Base-by-base conservation (phyloP, 2,329 filamentous ascomycete genomes). In the Penicillium sp. region DNA sequence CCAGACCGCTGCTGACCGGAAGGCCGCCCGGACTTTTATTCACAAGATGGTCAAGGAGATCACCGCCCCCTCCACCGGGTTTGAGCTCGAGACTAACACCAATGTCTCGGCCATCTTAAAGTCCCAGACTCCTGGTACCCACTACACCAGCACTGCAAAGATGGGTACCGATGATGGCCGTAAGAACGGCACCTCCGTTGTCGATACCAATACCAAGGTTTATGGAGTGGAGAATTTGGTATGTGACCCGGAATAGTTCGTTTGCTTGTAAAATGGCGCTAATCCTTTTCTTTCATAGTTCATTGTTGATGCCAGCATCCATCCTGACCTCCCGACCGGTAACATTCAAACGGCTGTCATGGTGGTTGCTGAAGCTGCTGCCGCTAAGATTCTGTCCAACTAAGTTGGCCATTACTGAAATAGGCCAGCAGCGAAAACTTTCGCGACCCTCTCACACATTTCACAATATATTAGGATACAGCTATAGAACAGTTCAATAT, bases 291-390 rank as follows among this genome's bases (percentile, higher is more conserved):
- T 31, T 31, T n/a, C 9, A 5, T 22, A 58, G 60, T 67, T 52
- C 64, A 82, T 89, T n/a, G 84, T 89, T 2, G 87, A 89, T 65
- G 86, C 83, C 0, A 83, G 82, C 58, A 85, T 89, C 64, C 87
- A 88, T 74, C 87, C 87, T 0, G 87, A 87, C 59, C 82, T 88
- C 62, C 80, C 85, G 3, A 85, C 85, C 0, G 84, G 85, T 17
- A 90, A 90, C 72, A 88, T 87, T 1, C 82, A 84, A 45, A 81
- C 84, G 1, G 81, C 84, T 37, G 83, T 88, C 62, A 84, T 88
- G 68, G 78, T 85, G 35, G 84, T 81, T 17, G 82, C 85, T 17
- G 87, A 89, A 75, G 79, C 80, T 40, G 85, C 85, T 9, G 80
- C 80, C 5, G 77, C 77, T 17, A 64, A 50, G 26, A 67, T 67